phyloP scores from a whole-genome alignment of 345 rosid species.

The Eucalyptus urophylla region DNA sequence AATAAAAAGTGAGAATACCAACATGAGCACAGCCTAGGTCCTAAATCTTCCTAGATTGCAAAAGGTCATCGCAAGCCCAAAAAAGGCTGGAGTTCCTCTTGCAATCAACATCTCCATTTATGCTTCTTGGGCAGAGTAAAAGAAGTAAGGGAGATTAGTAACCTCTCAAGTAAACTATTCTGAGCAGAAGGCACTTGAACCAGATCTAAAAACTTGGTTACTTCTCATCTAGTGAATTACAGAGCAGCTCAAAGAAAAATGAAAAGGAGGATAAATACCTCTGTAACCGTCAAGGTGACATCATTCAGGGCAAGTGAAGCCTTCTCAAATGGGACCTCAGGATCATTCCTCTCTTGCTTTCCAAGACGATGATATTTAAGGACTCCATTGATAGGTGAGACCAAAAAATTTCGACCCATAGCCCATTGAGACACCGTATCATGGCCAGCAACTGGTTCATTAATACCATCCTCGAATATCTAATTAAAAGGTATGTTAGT shows the following conservation, averaged over 20 bases:
- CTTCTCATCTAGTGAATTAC: not conserved
- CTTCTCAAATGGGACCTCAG: slow-evolving; percentile 92
- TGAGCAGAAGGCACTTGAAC: not conserved
- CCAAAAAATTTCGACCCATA: slow-evolving; percentile 54
- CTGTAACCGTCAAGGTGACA: slow-evolving; percentile 70
- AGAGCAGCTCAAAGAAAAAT: not conserved
- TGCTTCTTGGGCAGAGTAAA: not conserved
- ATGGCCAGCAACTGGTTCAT: slow-evolving; percentile 32
- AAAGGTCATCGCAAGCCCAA: not conserved
- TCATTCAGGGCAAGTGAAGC: slow-evolving; percentile 73
- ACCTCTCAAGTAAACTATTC: not conserved
- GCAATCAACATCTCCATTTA: not conserved
- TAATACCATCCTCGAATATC: slow-evolving; percentile 98
- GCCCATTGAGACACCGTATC: slow-evolving; percentile 62
- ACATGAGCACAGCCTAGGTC: not conserved
- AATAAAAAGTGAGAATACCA: not conserved
- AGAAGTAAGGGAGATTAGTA: not conserved
- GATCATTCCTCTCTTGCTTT: slow-evolving; percentile 85
- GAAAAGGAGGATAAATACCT: slow-evolving; percentile 31
- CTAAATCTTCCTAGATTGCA: not conserved
- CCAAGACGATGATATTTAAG: slow-evolving; percentile 97
- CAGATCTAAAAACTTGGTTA: not conserved
- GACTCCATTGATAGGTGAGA: slow-evolving; percentile 87
- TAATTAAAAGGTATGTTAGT: not conserved
- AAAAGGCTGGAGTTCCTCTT: not conserved